Base-by-base conservation (phyloP, 805 yeast species). In the Pachysolen tannophilus region DNA sequence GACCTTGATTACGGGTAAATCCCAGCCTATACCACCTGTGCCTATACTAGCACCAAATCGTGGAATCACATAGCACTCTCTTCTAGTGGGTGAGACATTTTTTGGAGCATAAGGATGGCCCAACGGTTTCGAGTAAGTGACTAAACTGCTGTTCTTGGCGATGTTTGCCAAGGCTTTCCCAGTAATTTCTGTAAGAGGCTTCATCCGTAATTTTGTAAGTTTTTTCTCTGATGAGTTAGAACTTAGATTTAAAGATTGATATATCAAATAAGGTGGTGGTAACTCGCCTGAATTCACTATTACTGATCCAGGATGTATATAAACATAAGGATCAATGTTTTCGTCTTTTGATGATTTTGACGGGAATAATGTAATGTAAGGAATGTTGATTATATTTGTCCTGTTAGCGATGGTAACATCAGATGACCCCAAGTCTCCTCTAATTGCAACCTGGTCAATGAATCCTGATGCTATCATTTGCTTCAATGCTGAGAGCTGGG, bases 391-490 rank as follows among this genome's bases (percentile, higher is more conserved):
- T 26, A 80, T 66, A 28, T 60, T 64, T 4, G 80, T 63, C 34
- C 69, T 77, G 41, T 80, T 81, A 2, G 80, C 62, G 3, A 80
- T 56, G 31, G 58, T 63, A 6, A 75, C 65, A 14, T 82, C 94
- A 1, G 77, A 63, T 14, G 83, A 76, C 6, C 77, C 58, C 21
- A 76, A 46, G 49, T 88, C 97, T 1, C 85, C 88, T 42, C 97
- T 67, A 11, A 85, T 72, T 2, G 94, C 94, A 16, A 90, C 71
- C 51, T 84, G 94, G 55, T 92, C 99, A 26, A 92, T 68, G 48
- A 83, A 92, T 0, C 97, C 98, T 0, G 97, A 80, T 5, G 95
- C 74, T 3, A 90, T 66, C 77, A 92, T 88, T 58, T 92, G 99
- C 50, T 86, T 88, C 42, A 92, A 57, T 1, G 92, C 82, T 35